Evolutionary conservation across 331 rosid genomes (phyloP).

Genomic region (Pyrus hybrid): DNA sequence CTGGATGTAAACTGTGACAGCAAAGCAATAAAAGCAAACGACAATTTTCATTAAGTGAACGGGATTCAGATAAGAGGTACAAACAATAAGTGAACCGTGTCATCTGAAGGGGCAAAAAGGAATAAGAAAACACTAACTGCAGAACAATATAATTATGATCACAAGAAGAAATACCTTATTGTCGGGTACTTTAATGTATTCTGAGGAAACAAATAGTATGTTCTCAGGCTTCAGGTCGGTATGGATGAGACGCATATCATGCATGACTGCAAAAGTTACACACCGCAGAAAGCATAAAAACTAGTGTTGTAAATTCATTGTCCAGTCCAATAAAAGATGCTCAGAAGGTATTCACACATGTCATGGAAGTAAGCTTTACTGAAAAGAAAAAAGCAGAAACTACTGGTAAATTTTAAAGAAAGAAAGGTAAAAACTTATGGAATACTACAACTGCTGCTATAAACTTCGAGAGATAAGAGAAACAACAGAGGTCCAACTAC

Average conservation of each 20-base stretch:
- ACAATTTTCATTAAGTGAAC: background rate
- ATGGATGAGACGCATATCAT: conserved; percentile 50
- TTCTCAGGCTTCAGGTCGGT: conserved; percentile 58
- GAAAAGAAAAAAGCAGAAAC: background rate
- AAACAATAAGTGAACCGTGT: background rate
- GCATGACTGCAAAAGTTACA: conserved; percentile 39
- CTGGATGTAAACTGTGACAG: conserved; percentile 31
- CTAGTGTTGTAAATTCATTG: conserved; percentile 1
- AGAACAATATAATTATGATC: background rate
- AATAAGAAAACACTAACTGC: background rate
- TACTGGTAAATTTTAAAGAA: background rate
- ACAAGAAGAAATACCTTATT: conserved; percentile 30
- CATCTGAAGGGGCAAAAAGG: background rate
- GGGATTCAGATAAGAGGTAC: background rate
- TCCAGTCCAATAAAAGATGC: background rate
- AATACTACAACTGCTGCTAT: background rate
- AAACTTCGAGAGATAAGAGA: conserved; percentile 7
- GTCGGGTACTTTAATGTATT: conserved; percentile 44
- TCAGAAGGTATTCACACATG: background rate
- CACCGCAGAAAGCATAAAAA: conserved; percentile 4
- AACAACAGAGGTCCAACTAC: conserved; percentile 58
- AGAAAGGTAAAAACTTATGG: background rate
- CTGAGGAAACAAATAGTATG: conserved; percentile 45
- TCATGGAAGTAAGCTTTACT: background rate
- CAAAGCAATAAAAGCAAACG: background rate